Evolutionary conservation across 257 asterid genomes (phyloP), one percentile per base, ranked within the genome.

Genomic region (Jacaranda copaia): DNA sequence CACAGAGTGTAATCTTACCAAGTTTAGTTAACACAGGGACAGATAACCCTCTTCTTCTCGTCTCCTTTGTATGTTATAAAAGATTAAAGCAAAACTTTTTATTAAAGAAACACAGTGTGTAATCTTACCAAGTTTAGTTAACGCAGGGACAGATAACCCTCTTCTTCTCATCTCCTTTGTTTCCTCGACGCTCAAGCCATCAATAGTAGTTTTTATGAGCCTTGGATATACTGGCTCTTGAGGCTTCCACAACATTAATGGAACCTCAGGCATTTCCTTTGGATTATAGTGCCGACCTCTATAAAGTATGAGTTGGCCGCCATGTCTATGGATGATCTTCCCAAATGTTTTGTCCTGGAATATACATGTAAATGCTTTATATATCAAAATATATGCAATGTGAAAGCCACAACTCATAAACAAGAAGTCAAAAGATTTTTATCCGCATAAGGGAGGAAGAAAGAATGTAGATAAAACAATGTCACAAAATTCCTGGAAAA

Each of bases 201-300:
- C 97, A 4, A 93, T 85, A 11, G 97, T 91, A 52, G 98, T 91
- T 85, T 86, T 94, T 64, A 93, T 75, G 68, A 95, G 97, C 84
- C 87, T 88, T 9, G 99, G 99, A 82, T 95, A 95, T 13, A 95
- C 94, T 1, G 98, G 99, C 77, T 91, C 98, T 25, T 85, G 97
- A 64, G 99, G 99, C 85, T 93, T 95, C 99, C 99, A 95, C 73
- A 93, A 74, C 98, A 93, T 95, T 65, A 88, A 66, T 8, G 99
- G 99, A 83, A 95, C 79, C 71, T 81, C 82, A 12, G 97, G 96
- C 73, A 88, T 87, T 76, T 80, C 77, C 84, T 84, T 88, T 10
- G 88, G 80, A 73, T 80, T 76, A 78, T 95, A 95, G 77, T 90
- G 52, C 85, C 99, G 78, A 61, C 98, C 99, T 80, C 99, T 87